Evolutionary conservation across 768 basidiomycete species (phyloP).

Genomic region (Suillus weaverae): DNA sequence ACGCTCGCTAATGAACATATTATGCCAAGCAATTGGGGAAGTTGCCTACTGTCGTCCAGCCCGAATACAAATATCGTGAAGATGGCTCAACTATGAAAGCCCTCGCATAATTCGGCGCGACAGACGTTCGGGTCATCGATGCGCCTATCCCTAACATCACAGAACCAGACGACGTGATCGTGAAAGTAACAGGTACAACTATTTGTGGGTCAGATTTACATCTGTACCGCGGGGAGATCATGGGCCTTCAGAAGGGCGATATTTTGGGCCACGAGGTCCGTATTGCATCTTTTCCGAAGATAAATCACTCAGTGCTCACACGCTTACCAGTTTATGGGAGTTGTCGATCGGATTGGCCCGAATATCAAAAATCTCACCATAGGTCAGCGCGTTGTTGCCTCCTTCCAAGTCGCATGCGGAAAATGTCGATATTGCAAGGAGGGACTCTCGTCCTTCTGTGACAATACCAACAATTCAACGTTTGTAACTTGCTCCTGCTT

Average conservation of each 20-base stretch:
- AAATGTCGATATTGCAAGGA: slow-evolving; percentile 71
- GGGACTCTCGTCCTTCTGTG: slow-evolving; percentile 72
- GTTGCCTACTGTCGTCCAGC: slow-evolving; percentile 40
- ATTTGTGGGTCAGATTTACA: slow-evolving; percentile 71
- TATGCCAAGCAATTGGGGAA: slow-evolving; percentile 37
- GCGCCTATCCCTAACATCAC: slow-evolving; percentile 59
- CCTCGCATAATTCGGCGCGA: slow-evolving; percentile 63
- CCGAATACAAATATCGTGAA: slow-evolving; percentile 46
- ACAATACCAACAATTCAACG: slow-evolving; percentile 67
- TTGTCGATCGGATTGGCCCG: slow-evolving; percentile 64
- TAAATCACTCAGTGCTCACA: neutral
- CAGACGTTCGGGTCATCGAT: slow-evolving; percentile 47
- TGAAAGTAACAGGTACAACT: slow-evolving; percentile 75
- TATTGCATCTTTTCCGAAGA: neutral
- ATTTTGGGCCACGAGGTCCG: slow-evolving; percentile 71
- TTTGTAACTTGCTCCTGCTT: slow-evolving; percentile 32
- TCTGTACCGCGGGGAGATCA: slow-evolving; percentile 66
- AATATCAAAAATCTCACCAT: slow-evolving; percentile 57
- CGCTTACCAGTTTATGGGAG: slow-evolving; percentile 56
- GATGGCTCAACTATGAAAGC: slow-evolving; percentile 66
- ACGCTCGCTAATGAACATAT: neutral
- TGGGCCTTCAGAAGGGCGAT: slow-evolving; percentile 69
- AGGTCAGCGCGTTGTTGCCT: slow-evolving; percentile 76
- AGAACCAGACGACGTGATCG: slow-evolving; percentile 72
- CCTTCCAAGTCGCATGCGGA: slow-evolving; percentile 79